These are phyloP conservation scores for Asterophora lycoperdoides DNA, from an alignment of 768 basidiomycete species.

Conservation along the genomic window DNA sequence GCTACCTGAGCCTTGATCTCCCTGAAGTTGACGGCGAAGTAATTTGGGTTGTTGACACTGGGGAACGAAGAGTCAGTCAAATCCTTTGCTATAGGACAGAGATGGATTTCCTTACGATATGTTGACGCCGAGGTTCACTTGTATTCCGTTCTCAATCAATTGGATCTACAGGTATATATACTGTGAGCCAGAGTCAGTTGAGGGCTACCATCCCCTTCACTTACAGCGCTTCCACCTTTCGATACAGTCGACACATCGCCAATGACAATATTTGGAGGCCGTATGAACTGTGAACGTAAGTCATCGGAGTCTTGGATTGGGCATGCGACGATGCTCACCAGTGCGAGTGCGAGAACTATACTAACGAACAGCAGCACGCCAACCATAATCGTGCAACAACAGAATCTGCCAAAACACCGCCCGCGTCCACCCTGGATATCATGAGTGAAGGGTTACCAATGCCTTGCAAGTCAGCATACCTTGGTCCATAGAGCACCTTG, in stretches of 20 bases:
- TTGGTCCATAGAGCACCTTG: conserved; percentile 68
- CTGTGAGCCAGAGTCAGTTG: background rate
- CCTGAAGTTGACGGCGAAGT: conserved; percentile 63
- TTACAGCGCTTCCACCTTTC: conserved; percentile 42
- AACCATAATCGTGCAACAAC: conserved; percentile 71
- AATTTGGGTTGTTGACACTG: conserved; percentile 81
- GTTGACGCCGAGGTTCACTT: conserved; percentile 58
- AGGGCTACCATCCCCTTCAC: conserved; percentile 11
- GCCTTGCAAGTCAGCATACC: conserved; percentile 28
- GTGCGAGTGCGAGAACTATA: conserved; percentile 59
- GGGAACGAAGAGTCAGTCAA: conserved; percentile 1
- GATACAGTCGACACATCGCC: conserved; percentile 42
- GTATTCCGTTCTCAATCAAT: conserved; percentile 44
- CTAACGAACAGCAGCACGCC: conserved; percentile 58
- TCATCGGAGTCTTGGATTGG: background rate
- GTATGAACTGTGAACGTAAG: conserved; percentile 55
- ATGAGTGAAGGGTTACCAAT: background rate
- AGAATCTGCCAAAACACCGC: conserved; percentile 64
- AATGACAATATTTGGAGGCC: conserved; percentile 65
- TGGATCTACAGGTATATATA: conserved; percentile 20
- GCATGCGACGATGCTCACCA: conserved; percentile 43
- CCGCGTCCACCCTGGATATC: conserved; percentile 51
- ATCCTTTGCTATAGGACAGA: background rate
- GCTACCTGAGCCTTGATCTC: conserved; percentile 59
- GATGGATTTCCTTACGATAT: conserved; percentile 48